Evolutionary conservation across 2,329 filamentous ascomycete genomes (phyloP).

Genomic region (Pseudocercospora pini-densiflorae): DNA sequence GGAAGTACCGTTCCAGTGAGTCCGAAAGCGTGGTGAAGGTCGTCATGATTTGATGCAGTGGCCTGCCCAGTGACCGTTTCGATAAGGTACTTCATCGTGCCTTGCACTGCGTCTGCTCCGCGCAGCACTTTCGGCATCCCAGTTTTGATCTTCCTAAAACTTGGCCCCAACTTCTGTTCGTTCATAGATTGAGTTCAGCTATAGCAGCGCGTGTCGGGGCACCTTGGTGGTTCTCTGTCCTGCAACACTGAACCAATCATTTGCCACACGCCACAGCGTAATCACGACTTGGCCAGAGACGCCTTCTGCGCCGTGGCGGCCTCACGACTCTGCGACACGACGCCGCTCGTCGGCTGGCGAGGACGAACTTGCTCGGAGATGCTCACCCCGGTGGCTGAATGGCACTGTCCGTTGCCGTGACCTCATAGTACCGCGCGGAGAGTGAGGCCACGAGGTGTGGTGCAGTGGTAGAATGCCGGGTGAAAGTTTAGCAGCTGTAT

Average conservation of each 20-base stretch:
- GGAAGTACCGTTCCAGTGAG: too few species aligned
- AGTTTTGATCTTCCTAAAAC: background rate
- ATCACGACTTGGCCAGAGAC: slow-evolving; percentile 1
- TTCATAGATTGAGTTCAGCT: background rate
- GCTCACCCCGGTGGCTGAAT: background rate
- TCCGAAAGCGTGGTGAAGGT: too few species aligned
- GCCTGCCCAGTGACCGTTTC: too few species aligned
- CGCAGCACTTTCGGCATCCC: background rate
- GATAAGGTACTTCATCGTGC: background rate
- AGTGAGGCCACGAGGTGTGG: background rate
- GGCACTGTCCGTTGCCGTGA: background rate
- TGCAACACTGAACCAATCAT: background rate
- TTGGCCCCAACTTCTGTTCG: too few species aligned
- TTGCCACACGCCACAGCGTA: slow-evolving; percentile 2
- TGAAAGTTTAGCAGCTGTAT: background rate
- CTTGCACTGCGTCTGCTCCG: background rate
- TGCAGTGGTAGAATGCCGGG: background rate
- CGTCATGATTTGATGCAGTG: too few species aligned
- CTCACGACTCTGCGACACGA: background rate
- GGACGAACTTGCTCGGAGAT: slow-evolving; percentile 11
- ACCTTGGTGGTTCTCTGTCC: background rate
- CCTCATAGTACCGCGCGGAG: background rate
- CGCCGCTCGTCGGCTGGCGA: background rate
- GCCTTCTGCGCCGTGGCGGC: background rate
- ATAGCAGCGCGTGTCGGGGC: background rate